Percentiles rank a stretch among this genome's conserved stretches.
These are phyloP conservation scores for Trapa bicornis DNA, from an alignment of 345 rosid genomes.

Conservation along the genomic window DNA sequence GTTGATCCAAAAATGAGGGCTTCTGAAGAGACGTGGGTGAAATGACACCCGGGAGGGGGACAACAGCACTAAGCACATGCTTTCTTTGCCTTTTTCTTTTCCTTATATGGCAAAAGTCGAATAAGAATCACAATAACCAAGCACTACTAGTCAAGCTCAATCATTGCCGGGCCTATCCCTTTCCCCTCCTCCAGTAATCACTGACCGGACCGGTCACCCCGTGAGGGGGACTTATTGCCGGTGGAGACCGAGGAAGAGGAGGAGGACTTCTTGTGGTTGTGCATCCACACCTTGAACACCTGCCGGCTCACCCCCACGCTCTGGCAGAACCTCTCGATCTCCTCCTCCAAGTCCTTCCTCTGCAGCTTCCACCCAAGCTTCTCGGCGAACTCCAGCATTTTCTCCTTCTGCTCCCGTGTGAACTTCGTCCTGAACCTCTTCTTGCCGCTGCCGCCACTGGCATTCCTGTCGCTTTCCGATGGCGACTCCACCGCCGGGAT, in stretches of 20 bases:
- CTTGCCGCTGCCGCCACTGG: conserved; percentile 10
- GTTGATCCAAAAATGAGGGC: too few relatives aligned
- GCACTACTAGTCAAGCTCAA: too few relatives aligned
- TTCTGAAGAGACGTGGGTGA: too few relatives aligned
- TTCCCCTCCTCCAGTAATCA: too few relatives aligned
- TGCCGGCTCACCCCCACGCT: conserved; percentile 41
- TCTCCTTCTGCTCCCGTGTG: conserved; percentile 51
- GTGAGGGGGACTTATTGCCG: conserved; percentile 49
- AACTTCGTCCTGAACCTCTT: conserved; percentile 56
- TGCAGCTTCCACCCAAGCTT: conserved; percentile 50
- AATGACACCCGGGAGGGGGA: too few relatives aligned
- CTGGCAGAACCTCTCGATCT: conserved; percentile 46
- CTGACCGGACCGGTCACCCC: not conserved
- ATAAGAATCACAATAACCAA: too few relatives aligned
- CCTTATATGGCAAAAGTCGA: too few relatives aligned
- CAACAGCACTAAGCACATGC: too few relatives aligned
- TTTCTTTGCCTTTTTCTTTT: too few relatives aligned
- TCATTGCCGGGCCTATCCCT: too few relatives aligned
- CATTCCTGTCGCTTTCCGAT: conserved; percentile 12
- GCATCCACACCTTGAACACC: conserved; percentile 71
- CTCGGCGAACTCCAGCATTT: conserved; percentile 48
- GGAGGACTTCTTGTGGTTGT: conserved; percentile 45
- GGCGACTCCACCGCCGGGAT: not conserved
- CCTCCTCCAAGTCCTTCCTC: conserved; percentile 44
- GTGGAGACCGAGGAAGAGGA: conserved; percentile 23